Evolutionary conservation across 345 rosid species (phyloP).

Genomic region (Eucalyptus polyanthemos): DNA sequence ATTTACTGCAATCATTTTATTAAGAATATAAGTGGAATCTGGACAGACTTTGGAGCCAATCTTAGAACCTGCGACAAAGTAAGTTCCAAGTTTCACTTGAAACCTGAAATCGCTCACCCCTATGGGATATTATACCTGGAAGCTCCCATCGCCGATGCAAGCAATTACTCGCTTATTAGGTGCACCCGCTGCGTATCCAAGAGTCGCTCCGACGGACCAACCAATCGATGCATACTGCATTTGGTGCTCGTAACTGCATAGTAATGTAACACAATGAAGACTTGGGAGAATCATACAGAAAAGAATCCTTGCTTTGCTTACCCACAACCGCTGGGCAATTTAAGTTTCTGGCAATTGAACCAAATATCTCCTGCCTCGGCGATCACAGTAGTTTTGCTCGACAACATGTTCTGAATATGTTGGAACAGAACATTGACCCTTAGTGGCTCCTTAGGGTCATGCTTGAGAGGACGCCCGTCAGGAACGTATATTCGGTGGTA

Average conservation of each 20-base stretch:
- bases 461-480: slow-evolving; percentile 21
- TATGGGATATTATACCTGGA: slow-evolving; percentile 16
- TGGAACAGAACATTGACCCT: slow-evolving; percentile 39
- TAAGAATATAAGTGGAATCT: no score
- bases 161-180: slow-evolving; percentile 39
- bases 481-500: slow-evolving; percentile 36
- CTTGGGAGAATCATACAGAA: neutral
- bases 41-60: no score
- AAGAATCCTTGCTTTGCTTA: neutral
- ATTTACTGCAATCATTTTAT: no score
- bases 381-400: slow-evolving; percentile 29
- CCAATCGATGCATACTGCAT: slow-evolving; percentile 56
- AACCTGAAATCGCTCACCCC: no score
- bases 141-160: slow-evolving; percentile 61
- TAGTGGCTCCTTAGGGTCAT: slow-evolving; percentile 18
- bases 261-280: neutral
- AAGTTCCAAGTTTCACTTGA: no score
- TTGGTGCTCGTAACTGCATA: slow-evolving; percentile 36
- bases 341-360: slow-evolving; percentile 58
- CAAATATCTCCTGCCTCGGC: slow-evolving; percentile 61
- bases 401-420: slow-evolving; percentile 41
- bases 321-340: slow-evolving; percentile 43
- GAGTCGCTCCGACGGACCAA: slow-evolving; percentile 57
- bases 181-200: slow-evolving; percentile 46
- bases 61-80: no score